Conservation (phyloP, 2,329 filamentous ascomycete species). For the Alternaria angustiovoidea region DNA sequence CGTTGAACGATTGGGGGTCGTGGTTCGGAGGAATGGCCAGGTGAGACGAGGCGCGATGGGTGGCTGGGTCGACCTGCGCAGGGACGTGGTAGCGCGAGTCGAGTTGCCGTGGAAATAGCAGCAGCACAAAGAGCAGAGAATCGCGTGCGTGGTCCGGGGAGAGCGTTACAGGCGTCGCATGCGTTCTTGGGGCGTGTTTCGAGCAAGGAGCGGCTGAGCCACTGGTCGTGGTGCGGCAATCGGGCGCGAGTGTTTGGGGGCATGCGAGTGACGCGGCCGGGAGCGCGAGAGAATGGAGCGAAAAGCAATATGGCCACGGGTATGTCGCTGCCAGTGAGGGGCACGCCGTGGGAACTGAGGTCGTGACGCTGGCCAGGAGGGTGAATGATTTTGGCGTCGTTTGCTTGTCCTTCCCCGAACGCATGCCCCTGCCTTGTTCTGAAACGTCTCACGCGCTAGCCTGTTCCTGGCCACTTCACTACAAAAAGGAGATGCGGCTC, state of each 20-base stretch:
- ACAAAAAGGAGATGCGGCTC: constrained; percentile 26
- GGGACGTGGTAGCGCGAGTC: constrained; percentile 14
- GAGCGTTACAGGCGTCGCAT: constrained; percentile 23
- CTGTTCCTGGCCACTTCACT: constrained; percentile 23
- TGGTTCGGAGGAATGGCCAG: constrained; percentile 28
- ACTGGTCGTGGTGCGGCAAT: constrained; percentile 25
- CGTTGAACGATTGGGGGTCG: constrained; percentile 12
- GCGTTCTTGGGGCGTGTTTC: constrained; percentile 14
- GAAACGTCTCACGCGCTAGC: constrained; percentile 26
- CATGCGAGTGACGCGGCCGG: constrained; percentile 21
- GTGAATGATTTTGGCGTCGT: constrained; percentile 26
- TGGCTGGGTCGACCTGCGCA: constrained; percentile 33
- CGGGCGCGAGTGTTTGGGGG: constrained; percentile 29
- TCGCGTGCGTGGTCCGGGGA: constrained; percentile 26
- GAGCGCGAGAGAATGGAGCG: constrained; percentile 4
- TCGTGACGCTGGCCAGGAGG: constrained; percentile 8
- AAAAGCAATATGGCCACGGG: constrained; percentile 6
- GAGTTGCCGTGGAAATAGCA: constrained; percentile 5
- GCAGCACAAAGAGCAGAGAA: constrained; percentile 7
- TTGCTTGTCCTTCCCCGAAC: constrained; percentile 17
- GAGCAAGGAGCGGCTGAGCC: constrained; percentile 25
- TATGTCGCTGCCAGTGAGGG: background rate
- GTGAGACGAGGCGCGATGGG: constrained; percentile 38
- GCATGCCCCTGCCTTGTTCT: constrained; percentile 19
- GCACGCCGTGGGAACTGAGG: constrained; percentile 1